Percentiles rank a stretch among this genome's conserved stretches.
Evolutionary conservation across 2,329 filamentous ascomycete genomes (phyloP).

Genomic region (Leptoxyphium fumago): DNA sequence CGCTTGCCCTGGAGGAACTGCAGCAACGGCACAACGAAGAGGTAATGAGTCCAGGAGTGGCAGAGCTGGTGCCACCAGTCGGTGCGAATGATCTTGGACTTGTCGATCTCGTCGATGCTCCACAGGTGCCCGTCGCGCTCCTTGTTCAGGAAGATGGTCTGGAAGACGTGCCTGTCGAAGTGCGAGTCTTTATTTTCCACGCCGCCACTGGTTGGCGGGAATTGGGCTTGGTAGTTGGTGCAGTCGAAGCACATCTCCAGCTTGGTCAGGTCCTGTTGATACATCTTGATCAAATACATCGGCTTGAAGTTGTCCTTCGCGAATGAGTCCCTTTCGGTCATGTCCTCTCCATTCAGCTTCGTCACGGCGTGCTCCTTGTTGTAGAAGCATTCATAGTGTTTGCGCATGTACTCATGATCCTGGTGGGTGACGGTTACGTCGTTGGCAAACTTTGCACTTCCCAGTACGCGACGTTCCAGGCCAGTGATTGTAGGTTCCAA

Average conservation of each 20-base stretch:
- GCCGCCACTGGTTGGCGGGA: conserved; percentile 33
- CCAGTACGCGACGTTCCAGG: conserved; percentile 52
- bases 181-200: conserved; percentile 11
- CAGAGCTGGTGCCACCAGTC: conserved; percentile 57
- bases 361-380: conserved; percentile 31
- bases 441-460: conserved; percentile 55
- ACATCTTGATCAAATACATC: conserved; percentile 52
- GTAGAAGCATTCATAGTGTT: conserved; percentile 52
- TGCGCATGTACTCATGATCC: conserved; percentile 50
- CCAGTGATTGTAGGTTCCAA: conserved; percentile 43
- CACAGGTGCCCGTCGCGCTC: conserved; percentile 39
- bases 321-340: conserved; percentile 27
- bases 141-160: conserved; percentile 53
- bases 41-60: conserved; percentile 48
- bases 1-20: conserved; percentile 56
- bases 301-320: conserved; percentile 42
- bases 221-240: conserved; percentile 61
- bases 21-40: conserved; percentile 53
- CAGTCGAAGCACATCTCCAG: conserved; percentile 56
- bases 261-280: conserved; percentile 39
- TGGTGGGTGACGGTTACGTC: conserved; percentile 58
- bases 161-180: conserved; percentile 51
- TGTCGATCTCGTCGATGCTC: conserved; percentile 44
- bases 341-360: conserved; percentile 26
- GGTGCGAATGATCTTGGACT: conserved; percentile 44